phyloP scores from a whole-genome alignment of 164 flowering plant genomes.

The Brasenia schreberi region DNA sequence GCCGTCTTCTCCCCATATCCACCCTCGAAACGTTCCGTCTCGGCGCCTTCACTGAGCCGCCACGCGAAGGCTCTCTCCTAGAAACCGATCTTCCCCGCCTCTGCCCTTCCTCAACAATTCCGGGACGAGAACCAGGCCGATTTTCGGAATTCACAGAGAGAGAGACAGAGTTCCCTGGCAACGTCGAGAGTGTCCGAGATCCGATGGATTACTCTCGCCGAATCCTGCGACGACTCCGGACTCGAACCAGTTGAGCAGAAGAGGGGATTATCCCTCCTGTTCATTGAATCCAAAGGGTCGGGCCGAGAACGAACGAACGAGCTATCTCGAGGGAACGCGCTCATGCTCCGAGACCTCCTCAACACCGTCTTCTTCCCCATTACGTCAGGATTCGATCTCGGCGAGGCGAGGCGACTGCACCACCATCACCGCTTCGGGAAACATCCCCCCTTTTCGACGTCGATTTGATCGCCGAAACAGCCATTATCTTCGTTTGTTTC shows the following conservation, averaged over 20 bases:
- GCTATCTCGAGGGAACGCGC: slow-evolving; percentile 28
- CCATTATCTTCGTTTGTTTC: slow-evolving; percentile 19
- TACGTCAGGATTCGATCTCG: slow-evolving; percentile 9
- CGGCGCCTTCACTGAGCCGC: neutral
- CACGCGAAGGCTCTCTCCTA: slow-evolving; percentile 4
- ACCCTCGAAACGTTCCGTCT: slow-evolving; percentile 50
- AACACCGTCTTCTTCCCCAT: slow-evolving; percentile 14
- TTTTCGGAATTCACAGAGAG: neutral
- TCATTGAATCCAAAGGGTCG: slow-evolving; percentile 21
- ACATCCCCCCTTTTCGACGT: slow-evolving; percentile 33
- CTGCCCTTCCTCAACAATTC: neutral
- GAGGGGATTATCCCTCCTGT: slow-evolving; percentile 62
- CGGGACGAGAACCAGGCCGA: neutral
- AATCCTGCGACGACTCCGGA: neutral
- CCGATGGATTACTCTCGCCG: neutral
- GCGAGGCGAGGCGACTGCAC: neutral
- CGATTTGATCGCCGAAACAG: slow-evolving; percentile 54
- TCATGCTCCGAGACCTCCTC: slow-evolving; percentile 57
- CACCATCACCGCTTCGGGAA: neutral
- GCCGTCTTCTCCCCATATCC: slow-evolving; percentile 22
- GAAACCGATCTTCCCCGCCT: slow-evolving; percentile 44
- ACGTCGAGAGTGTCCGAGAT: neutral
- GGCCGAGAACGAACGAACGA: neutral
- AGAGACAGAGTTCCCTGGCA: neutral
- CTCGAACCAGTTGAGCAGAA: slow-evolving; percentile 21